phyloP scores from a whole-genome alignment of 2,329 filamentous ascomycete genomes.

The Sporothrix mexicana region DNA sequence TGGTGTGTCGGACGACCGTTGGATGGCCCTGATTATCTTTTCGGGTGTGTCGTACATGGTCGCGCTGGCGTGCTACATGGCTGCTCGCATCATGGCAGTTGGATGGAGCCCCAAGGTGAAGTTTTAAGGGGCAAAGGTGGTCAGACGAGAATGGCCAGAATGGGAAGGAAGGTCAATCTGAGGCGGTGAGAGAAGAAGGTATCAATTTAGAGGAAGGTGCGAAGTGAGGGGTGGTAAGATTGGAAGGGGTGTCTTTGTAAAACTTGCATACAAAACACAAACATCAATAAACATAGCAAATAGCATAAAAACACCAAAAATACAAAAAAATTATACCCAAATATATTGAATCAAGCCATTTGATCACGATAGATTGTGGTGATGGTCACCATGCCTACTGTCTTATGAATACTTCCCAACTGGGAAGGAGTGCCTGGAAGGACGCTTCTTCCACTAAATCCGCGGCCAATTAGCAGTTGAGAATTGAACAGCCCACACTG shows the following conservation, averaged over 20 bases:
- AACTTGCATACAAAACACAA: neutral
- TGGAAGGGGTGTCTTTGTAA: neutral
- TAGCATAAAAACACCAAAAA: neutral
- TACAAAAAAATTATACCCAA: neutral
- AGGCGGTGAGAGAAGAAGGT: neutral
- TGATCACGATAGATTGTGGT: neutral
- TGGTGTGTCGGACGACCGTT: constrained; percentile 43
- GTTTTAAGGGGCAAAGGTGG: constrained; percentile 38
- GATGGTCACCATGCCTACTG: neutral
- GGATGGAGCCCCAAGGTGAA: constrained; percentile 44
- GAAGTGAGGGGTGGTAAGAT: neutral
- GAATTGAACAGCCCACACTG: constrained; percentile 28
- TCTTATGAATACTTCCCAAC: constrained; percentile 20
- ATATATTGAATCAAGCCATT: neutral
- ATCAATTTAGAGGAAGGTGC: constrained; percentile 3
- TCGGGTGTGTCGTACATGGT: constrained; percentile 47
- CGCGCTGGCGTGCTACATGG: constrained; percentile 45
- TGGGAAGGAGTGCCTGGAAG: constrained; percentile 20
- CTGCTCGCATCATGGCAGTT: constrained; percentile 47
- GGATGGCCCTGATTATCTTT: constrained; percentile 49
- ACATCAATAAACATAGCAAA: neutral
- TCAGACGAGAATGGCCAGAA: neutral
- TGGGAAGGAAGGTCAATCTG: neutral
- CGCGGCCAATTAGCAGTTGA: constrained; percentile 25
- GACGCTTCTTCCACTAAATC: neutral